Evolutionary conservation across 2,329 filamentous ascomycete genomes (phyloP).

Genomic region (Didymella arachidicola): DNA sequence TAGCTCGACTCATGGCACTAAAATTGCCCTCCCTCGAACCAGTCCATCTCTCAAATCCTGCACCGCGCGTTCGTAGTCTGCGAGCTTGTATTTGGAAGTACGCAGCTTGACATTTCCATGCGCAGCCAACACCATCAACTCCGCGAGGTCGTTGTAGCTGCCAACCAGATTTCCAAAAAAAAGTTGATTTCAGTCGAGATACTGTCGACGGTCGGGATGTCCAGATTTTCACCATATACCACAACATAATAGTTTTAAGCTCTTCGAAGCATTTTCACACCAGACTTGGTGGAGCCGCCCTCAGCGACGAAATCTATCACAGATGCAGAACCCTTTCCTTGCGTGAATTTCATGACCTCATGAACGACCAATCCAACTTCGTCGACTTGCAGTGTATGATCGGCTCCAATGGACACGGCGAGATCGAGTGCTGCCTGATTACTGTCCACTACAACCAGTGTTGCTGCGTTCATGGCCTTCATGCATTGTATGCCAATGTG

Average conservation of each 20-base stretch:
- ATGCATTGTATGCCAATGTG: constrained; percentile 16
- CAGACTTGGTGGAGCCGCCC: constrained; percentile 12
- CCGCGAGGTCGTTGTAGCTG: constrained; percentile 16
- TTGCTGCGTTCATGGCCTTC: constrained; percentile 15
- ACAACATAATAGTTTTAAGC: constrained; percentile 13
- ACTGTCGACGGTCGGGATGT: constrained; percentile 12
- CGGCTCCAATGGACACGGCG: constrained; percentile 10
- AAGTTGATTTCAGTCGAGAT: constrained; percentile 16
- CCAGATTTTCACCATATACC: constrained; percentile 12
- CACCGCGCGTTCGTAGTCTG: constrained; percentile 4
- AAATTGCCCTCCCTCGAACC: constrained; percentile 3
- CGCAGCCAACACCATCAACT: constrained; percentile 13
- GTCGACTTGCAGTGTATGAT: constrained; percentile 7
- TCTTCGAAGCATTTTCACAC: constrained; percentile 13
- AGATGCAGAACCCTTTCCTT: constrained; percentile 8
- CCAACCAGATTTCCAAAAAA: constrained; percentile 8
- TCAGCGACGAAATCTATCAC: constrained; percentile 14
- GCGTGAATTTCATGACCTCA: constrained; percentile 6
- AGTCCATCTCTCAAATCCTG: constrained; percentile 13
- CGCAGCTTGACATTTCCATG: constrained; percentile 14
- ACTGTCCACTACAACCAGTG: constrained; percentile 8
- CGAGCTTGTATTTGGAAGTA: constrained; percentile 15
- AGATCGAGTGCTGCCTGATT: constrained; percentile 11
- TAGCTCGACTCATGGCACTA: background rate
- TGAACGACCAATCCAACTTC: background rate